Evolutionary conservation across 2,329 filamentous ascomycete genomes (phyloP), one percentile per base, ranked within the genome.

Genomic region (Myrmaecium sp.): DNA sequence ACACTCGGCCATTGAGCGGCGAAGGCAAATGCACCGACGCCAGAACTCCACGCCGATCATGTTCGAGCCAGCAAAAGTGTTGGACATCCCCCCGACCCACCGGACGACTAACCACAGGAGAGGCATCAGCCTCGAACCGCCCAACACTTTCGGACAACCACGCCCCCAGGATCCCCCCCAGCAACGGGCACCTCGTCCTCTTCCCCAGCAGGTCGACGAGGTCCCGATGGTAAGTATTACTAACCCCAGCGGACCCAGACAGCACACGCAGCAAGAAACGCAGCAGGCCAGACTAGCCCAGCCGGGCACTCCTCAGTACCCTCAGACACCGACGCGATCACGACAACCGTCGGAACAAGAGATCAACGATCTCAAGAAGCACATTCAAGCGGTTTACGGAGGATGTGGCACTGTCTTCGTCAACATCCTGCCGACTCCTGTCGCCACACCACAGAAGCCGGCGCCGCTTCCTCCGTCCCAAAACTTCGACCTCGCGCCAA

Each of bases 191-290:
- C n/a, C n/a, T n/a, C n/a, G n/a, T n/a, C n/a, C 14, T 17, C 7
- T 3, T 10, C 30, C 43, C 43, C 36, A 55, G 45, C 63, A 64
- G 55, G 60, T 64, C 40, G 59, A 60, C n/a, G n/a, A n/a, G n/a
- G n/a, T n/a, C 43, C 49, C 43, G 40, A 55, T 52, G 46, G 56
- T 62, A 62, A 64, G 58, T 59, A 62, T 51, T 52, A 65, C 62
- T 66, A 66, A 66, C 62, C 45, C 52, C 62, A 62, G 60, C 65
- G 56, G 60, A 57, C 60, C 57, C 54, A 53, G 66, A 58, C 78
- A 84, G 69, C 76, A 82, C 68, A 66, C 71, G 60, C 68, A 82
- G 74, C 77, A 75, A 75, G 78, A 80, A 79, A 68, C 76, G 73
- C 81, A 86, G 70, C 72, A 80, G 74, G 79, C 83, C 64, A 71